phyloP scores from a whole-genome alignment of 192 early-diverging fungal species.

The Lunasporangiospora selenospora region DNA sequence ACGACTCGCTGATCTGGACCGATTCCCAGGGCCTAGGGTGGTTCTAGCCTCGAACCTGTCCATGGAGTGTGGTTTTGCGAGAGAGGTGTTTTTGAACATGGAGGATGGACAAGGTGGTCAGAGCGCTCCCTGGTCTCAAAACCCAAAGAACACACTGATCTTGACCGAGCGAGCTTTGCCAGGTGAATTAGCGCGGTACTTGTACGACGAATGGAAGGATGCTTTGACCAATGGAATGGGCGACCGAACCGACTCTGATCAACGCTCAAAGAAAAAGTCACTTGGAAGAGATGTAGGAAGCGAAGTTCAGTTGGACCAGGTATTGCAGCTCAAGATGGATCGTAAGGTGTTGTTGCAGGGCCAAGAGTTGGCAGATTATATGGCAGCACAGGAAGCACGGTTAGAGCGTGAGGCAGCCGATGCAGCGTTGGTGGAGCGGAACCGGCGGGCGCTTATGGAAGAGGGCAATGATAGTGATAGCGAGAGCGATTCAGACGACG shows the following conservation, averaged over 20 bases:
- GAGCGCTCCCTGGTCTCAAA: conserved; percentile 23
- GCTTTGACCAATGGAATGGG: conserved; percentile 18
- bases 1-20: conserved; percentile 70
- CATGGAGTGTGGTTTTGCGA: conserved; percentile 83
- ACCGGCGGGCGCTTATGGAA: conserved; percentile 74
- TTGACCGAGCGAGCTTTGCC: conserved; percentile 82
- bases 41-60: conserved; percentile 84
- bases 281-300: conserved; percentile 34
- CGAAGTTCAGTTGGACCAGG: conserved; percentile 29
- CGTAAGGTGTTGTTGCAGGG: conserved; percentile 85
- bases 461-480: conserved; percentile 73
- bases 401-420: conserved; percentile 79
- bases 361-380: conserved; percentile 77
- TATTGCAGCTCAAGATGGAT: conserved; percentile 48
- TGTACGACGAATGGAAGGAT: conserved; percentile 72
- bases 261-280: no score
- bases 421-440: conserved; percentile 67
- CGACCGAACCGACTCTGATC: conserved; percentile 13
- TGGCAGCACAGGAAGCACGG: conserved; percentile 65
- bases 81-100: conserved; percentile 83
- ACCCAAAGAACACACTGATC: conserved; percentile 68
- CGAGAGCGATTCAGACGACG: conserved; percentile 56
- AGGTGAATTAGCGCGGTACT: conserved; percentile 65
- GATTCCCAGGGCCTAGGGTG: conserved; percentile 77
- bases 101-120: conserved; percentile 2